phyloP scores from a whole-genome alignment of 257 asterid species.

The Primulina tabacum region DNA sequence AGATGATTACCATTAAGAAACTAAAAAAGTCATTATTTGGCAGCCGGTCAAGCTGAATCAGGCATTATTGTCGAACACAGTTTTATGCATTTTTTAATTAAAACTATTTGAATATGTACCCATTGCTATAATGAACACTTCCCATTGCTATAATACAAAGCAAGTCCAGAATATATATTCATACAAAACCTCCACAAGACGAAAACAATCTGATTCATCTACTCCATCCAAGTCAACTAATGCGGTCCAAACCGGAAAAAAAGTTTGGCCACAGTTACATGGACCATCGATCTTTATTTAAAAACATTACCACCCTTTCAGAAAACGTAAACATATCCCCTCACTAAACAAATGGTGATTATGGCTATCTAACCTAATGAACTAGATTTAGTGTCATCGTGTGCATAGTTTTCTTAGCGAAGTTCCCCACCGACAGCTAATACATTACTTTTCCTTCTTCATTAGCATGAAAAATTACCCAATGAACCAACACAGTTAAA shows the following conservation, averaged over 20 bases:
- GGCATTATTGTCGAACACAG: not conserved
- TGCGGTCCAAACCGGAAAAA: slow-evolving; percentile 1
- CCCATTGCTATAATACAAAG: not conserved
- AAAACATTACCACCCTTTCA: not conserved
- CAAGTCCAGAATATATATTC: not conserved
- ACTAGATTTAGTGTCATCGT: too few species aligned
- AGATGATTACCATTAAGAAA: slow-evolving; percentile 5
- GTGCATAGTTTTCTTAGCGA: not conserved
- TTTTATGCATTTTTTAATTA: not conserved
- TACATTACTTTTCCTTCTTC: not conserved
- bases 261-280: not conserved
- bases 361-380: not conserved
- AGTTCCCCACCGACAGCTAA: not conserved
- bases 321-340: slow-evolving; percentile 1
- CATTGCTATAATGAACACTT: not conserved
- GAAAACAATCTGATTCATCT: not conserved
- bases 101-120: not conserved
- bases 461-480: too few species aligned
- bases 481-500: not conserved
- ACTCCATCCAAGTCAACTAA: slow-evolving; percentile 6
- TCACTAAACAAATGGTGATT: not conserved
- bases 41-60: not conserved
- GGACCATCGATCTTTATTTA: not conserved
- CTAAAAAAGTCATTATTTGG: not conserved
- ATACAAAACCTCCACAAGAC: not conserved